Evolutionary conservation across 306 rosid species (phyloP).

Genomic region (Mimosa bimucronata): DNA sequence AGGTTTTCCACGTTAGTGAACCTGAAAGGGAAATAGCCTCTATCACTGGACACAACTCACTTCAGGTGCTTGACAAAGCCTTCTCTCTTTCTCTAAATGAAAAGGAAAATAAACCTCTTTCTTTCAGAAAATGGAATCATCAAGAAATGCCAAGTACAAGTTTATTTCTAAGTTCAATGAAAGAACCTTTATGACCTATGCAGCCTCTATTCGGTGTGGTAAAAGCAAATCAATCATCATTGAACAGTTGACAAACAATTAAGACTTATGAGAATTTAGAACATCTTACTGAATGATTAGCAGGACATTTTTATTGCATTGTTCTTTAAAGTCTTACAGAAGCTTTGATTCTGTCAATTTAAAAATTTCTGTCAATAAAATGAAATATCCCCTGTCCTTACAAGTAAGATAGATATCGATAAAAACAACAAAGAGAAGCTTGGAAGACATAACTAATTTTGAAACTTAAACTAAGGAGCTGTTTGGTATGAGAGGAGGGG

Average conservation of each 20-base stretch:
- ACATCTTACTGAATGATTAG: background rate
- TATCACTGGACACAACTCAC: background rate
- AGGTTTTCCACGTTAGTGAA: conserved; percentile 55
- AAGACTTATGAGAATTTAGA: background rate
- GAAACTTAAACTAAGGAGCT: background rate
- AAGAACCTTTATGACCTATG: conserved; percentile 38
- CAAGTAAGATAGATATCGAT: background rate
- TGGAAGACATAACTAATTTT: no score
- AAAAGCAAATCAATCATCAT: conserved; percentile 80
- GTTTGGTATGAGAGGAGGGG: no score
- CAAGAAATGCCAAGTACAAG: background rate
- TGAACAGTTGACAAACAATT: conserved; percentile 37
- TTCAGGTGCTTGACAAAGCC: background rate
- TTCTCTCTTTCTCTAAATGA: background rate
- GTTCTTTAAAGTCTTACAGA: background rate
- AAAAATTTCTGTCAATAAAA: background rate
- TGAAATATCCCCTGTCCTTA: background rate
- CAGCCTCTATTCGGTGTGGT: conserved; percentile 65
- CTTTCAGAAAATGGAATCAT: background rate
- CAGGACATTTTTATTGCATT: background rate
- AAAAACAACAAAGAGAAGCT: background rate
- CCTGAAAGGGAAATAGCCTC: conserved; percentile 5
- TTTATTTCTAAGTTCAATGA: conserved; percentile 16
- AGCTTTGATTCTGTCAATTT: background rate
- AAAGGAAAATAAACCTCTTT: background rate